Conservation (phyloP, 129 eudicot species). For the Saposhnikovia divaricata region DNA sequence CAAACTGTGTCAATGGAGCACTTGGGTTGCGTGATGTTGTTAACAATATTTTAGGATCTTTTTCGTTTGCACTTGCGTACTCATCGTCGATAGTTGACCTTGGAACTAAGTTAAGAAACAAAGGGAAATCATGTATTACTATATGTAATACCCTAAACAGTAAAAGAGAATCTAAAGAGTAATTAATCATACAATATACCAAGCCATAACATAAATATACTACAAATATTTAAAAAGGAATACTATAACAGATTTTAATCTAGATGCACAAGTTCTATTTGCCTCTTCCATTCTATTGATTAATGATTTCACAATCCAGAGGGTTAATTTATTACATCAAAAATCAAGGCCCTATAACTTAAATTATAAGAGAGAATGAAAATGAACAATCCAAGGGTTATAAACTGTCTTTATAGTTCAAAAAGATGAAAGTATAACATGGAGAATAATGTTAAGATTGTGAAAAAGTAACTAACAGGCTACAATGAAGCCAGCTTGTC, state of each 20-base stretch:
- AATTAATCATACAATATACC: neutral
- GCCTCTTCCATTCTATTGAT: neutral
- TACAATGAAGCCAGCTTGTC: neutral
- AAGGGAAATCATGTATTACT: neutral
- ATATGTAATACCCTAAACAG: neutral
- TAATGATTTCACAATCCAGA: neutral
- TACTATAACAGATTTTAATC: neutral
- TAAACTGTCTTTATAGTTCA: neutral
- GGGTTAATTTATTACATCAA: no score
- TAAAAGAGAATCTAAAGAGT: neutral
- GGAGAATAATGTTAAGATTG: neutral
- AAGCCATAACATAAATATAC: neutral
- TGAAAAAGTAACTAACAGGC: neutral
- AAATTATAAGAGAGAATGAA: no score
- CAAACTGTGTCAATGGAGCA: slow-evolving; percentile 88
- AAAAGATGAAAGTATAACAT: no score
- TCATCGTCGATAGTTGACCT: slow-evolving; percentile 84
- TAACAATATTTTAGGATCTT: slow-evolving; percentile 81
- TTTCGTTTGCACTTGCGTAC: slow-evolving; percentile 72
- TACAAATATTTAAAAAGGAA: neutral
- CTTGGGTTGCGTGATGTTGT: slow-evolving; percentile 92
- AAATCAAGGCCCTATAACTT: no score
- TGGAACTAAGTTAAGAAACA: slow-evolving; percentile 48
- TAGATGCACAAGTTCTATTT: neutral
- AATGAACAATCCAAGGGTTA: neutral